Percentiles rank a stretch among this genome's conserved stretches.
These are phyloP conservation scores for Aspergillus tubingensis DNA, from an alignment of 2,329 filamentous ascomycete genomes.

Conservation along the genomic window DNA sequence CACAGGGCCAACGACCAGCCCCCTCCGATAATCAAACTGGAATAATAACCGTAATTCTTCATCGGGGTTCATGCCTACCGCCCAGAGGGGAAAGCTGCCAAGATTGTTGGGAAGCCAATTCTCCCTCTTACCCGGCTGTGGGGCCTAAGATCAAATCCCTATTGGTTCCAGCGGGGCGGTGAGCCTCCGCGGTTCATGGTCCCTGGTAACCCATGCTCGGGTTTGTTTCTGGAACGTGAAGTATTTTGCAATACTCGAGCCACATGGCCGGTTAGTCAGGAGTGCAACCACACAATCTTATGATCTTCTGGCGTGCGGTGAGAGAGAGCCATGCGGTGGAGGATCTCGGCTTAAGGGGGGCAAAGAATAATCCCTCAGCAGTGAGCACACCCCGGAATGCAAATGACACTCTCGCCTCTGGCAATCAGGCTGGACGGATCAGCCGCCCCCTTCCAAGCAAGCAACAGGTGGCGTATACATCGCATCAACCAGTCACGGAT, in stretches of 20 bases:
- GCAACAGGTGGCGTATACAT: neutral
- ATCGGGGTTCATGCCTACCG: neutral
- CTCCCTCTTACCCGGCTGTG: conserved; percentile 3
- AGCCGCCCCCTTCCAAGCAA: neutral
- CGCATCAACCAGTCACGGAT: conserved; percentile 3
- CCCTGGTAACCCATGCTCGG: conserved; percentile 1
- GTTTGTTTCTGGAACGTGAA: neutral
- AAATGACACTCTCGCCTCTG: neutral
- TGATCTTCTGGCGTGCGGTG: neutral
- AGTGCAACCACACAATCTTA: neutral
- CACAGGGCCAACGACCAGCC: neutral
- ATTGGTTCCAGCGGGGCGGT: conserved; percentile 16
- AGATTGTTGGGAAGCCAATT: conserved; percentile 21
- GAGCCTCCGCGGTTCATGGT: conserved; percentile 13
- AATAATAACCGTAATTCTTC: neutral
- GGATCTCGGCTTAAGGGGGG: neutral
- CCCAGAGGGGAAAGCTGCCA: conserved; percentile 5
- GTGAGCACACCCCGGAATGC: neutral
- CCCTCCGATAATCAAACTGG: no score
- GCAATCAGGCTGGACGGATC: neutral
- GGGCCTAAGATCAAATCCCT: neutral
- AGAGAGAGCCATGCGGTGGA: neutral
- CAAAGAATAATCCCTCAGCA: neutral
- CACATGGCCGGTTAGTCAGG: neutral
- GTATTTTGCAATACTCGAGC: neutral